Evolutionary conservation across 495 filamentous ascomycete species (phyloP), one percentile per base, ranked within the genome.

Genomic region (Sordaria brevicollis): DNA sequence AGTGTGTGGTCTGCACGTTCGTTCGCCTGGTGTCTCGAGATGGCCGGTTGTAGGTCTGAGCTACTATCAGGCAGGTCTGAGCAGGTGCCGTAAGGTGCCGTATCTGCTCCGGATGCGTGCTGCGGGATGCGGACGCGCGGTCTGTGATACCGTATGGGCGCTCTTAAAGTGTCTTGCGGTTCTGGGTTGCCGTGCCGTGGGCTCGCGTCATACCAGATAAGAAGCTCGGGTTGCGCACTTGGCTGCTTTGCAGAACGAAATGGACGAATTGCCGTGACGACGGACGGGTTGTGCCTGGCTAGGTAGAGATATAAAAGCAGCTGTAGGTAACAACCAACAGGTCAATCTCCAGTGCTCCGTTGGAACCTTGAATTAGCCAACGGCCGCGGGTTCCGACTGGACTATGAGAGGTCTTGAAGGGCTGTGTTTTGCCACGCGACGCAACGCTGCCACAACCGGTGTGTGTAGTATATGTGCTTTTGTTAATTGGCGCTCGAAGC

Each of bases 151-250:
- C 57, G 72, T 76, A 72, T n/a, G n/a, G n/a, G 13, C 2, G 25
- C 33, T 13, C 33, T 78, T 70, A 76, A 71, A 72, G 70, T 70
- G 74, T 74, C 71, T 74, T 70, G 71, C 66, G 67, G 67, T 66
- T 65, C 62, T 29, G 71, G 73, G 73, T 74, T 74, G 75, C 77
- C 68, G 71, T 49, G 74, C 65, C 66, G 62, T 62, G 71, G 71
- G 68, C 72, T 71, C 72, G 76, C 75, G 72, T 77, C 74, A 77
- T 78, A 76, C 76, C 73, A 77, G 75, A 76, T 72, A 75, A 75
- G 71, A 67, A 69, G 69, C 68, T 72, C 67, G 70, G 43, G 43
- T 54, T 25, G 19, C 43, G 49, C 49, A 57, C 25, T 57, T 57
- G 49, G 49, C 21, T 57, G 49, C 21, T 57, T 57, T 57, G 49